These are phyloP conservation scores for Hypoxylon rubiginosum DNA, from an alignment of 2,329 filamentous ascomycete genomes.

Conservation along the genomic window DNA sequence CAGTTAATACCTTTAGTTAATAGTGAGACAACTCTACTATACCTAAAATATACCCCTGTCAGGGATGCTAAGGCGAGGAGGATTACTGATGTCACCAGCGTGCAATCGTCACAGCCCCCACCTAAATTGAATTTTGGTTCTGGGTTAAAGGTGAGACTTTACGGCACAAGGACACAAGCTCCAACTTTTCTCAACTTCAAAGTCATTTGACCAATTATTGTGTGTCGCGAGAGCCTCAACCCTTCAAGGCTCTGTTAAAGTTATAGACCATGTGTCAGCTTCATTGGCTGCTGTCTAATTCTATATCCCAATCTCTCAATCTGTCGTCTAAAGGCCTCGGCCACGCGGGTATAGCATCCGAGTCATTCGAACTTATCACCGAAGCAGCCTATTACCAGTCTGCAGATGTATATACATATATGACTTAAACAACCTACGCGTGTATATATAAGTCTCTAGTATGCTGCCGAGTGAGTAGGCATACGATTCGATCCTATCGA, in stretches of 20 bases:
- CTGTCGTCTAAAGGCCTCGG: slow-evolving; percentile 10
- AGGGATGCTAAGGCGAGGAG: neutral
- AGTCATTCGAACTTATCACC: slow-evolving; percentile 23
- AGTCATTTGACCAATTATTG: slow-evolving; percentile 34
- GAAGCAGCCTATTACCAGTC: slow-evolving; percentile 11
- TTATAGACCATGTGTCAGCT: slow-evolving; percentile 33
- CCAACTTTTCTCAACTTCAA: slow-evolving; percentile 29
- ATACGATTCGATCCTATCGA: neutral
- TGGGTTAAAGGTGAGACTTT: slow-evolving; percentile 22
- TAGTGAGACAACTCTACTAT: neutral
- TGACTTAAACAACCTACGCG: slow-evolving; percentile 31
- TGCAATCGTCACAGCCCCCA: slow-evolving; percentile 28
- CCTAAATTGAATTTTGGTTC: neutral
- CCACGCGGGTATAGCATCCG: slow-evolving; percentile 12
- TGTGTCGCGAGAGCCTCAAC: slow-evolving; percentile 14
- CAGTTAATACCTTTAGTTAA: neutral
- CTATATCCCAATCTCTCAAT: slow-evolving; percentile 3
- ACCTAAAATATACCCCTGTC: neutral
- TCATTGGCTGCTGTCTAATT: slow-evolving; percentile 27
- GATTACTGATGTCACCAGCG: slow-evolving; percentile 36
- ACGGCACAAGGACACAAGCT: slow-evolving; percentile 35
- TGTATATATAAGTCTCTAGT: slow-evolving; percentile 6
- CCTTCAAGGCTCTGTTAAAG: neutral
- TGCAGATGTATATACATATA: slow-evolving; percentile 11
- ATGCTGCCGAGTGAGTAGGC: neutral